Evolutionary conservation across 164 flowering plant genomes (phyloP), one percentile per base, ranked within the genome.

Genomic region (Tetrastigma voinierianum): DNA sequence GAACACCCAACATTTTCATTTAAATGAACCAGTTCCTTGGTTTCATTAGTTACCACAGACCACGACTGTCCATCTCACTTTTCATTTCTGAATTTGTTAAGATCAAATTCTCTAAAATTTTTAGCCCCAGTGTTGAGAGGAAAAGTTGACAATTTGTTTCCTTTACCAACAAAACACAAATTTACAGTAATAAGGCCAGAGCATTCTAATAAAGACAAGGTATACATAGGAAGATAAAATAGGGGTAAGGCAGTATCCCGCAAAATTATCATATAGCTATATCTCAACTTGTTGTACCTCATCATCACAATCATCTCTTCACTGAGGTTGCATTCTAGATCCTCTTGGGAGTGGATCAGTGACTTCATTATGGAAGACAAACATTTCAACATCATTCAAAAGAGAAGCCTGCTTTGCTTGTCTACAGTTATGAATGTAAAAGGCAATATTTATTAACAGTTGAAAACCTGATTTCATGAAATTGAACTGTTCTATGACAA

Each of bases 21-120:
- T 46, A 74, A 63, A 61, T n/a, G 51, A 17, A 59, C 63, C 17
- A 86, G 78, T 52, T 76, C n/a, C 81, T 49, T 79, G 17, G 77
- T 69, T 68, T 83, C 83, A 61, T 77, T 74, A 68, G 51, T 62
- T 55, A 74, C 75, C 57, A 67, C 62, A 55, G 82, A 77, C 83
- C 79, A 78, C n/a, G n/a, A n/a, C n/a, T n/a, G n/a, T n/a, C n/a
- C n/a, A n/a, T n/a, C n/a, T n/a, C n/a, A n/a, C 62, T 54, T 73
- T 23, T 48, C 75, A 48, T 23, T 65, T 76, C 71, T 69, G 68
- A 46, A 58, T 44, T 44, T 52, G 16, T 16, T 55, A 66, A 20
- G 44, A 43, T 62, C n/a, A 56, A 45, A 48, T 64, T 59, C 66
- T 65, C 40, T 47, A 57, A 15, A 60, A 69, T 25, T 68, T 72